Percentiles rank a stretch among this genome's conserved stretches.
phyloP scores from a whole-genome alignment of 768 basidiomycete species.

The Chlorophyllum brunneum region DNA sequence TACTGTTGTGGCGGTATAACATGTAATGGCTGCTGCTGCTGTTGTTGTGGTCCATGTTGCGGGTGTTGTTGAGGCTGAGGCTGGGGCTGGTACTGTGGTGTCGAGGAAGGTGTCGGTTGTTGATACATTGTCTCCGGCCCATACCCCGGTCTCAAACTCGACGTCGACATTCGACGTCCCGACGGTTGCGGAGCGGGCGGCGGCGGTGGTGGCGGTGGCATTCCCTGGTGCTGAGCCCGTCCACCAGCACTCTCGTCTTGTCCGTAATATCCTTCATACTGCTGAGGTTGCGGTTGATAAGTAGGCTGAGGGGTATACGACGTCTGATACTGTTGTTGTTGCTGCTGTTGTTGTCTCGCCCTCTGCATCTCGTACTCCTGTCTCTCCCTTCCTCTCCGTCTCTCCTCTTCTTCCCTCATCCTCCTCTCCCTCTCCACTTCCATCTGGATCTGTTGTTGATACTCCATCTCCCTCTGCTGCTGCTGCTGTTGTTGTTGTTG shows the following conservation, averaged over 20 bases:
- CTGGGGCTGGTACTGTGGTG: constrained; percentile 12
- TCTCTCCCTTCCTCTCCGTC: constrained; percentile 19
- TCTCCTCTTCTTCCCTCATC: constrained; percentile 19
- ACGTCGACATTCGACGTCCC: background rate
- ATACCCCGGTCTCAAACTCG: constrained; percentile 3
- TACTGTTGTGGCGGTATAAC: background rate
- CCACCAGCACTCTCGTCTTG: constrained; percentile 17
- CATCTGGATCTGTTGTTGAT: constrained; percentile 20
- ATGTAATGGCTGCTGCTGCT: background rate
- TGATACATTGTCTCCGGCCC: background rate
- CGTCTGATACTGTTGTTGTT: constrained; percentile 13
- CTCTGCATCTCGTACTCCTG: constrained; percentile 19
- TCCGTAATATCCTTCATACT: constrained; percentile 9
- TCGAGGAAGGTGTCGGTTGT: background rate
- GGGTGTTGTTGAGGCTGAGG: background rate
- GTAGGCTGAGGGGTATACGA: constrained; percentile 17
- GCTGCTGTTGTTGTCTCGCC: constrained; percentile 14
- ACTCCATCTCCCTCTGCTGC: constrained; percentile 17
- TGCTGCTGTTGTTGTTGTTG: constrained; percentile 23
- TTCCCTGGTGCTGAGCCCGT: constrained; percentile 16
- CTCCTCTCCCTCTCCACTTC: constrained; percentile 25
- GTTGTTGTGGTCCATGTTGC: constrained; percentile 14
- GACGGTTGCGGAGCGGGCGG: background rate
- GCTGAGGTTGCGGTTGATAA: constrained; percentile 16
- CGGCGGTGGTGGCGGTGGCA: background rate